These are phyloP conservation scores for Neurospora sp. DNA, from an alignment of 495 filamentous ascomycete genomes.

Conservation along the genomic window DNA sequence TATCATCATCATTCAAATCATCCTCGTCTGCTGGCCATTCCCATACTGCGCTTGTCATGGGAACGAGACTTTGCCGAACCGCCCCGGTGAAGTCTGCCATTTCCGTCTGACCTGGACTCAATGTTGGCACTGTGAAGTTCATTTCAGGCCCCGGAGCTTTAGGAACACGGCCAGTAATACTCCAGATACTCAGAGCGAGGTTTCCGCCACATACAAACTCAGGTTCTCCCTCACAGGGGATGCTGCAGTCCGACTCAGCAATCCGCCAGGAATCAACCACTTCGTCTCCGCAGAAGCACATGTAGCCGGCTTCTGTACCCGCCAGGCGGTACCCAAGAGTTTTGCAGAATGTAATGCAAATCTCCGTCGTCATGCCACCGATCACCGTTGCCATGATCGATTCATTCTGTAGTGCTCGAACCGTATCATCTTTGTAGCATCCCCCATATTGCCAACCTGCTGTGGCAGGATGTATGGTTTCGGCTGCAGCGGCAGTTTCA, in stretches of 20 bases:
- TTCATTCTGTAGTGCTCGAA: conserved; percentile 37
- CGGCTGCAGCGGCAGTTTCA: conserved; percentile 5
- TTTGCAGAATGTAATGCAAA: conserved; percentile 46
- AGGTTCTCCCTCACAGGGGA: conserved; percentile 30
- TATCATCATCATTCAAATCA: not conserved
- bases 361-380: conserved; percentile 37
- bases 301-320: conserved; percentile 49
- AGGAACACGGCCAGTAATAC: conserved; percentile 19
- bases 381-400: conserved; percentile 18
- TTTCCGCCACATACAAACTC: conserved; percentile 30
- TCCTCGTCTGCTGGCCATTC: conserved; percentile 6
- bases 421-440: conserved; percentile 43
- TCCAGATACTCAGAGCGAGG: conserved; percentile 30
- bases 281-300: conserved; percentile 51
- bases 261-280: conserved; percentile 25
- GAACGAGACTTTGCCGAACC: conserved; percentile 10
- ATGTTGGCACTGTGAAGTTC: conserved; percentile 8
- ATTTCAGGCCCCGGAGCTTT: conserved; percentile 6
- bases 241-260: conserved; percentile 27
- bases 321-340: conserved; percentile 37
- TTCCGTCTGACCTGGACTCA: conserved; percentile 10
- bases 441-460: conserved; percentile 46
- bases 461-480: conserved; percentile 11
- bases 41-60: conserved; percentile 9
- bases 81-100: conserved; percentile 7